Conservation (phyloP, 176 grass and related monocot genomes). For the Metroxylon sagu region DNA sequence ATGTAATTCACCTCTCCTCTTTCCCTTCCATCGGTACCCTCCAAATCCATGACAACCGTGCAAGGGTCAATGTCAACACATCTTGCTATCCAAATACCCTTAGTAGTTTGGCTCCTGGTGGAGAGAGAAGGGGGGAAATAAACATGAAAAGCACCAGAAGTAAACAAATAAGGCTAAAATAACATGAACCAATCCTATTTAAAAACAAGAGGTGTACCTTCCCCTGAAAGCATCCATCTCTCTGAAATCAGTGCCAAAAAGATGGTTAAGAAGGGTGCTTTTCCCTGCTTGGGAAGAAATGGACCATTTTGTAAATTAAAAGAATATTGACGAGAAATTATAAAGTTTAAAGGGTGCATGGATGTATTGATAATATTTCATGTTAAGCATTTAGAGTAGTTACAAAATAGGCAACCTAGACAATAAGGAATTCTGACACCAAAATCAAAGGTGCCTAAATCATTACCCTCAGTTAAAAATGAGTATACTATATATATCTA, state of each 20-base stretch:
- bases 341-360: too few relatives aligned
- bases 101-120: slow-evolving; percentile 71
- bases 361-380: too few relatives aligned
- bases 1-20: slow-evolving; percentile 53
- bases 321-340: too few relatives aligned
- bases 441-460: too few relatives aligned
- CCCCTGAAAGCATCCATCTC: slow-evolving; percentile 87
- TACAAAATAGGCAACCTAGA: too few relatives aligned
- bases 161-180: not conserved
- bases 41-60: slow-evolving; percentile 75
- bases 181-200: too few relatives aligned
- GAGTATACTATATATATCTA: too few relatives aligned
- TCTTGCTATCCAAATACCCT: slow-evolving; percentile 83
- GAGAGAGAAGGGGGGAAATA: slow-evolving; percentile 12
- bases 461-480: too few relatives aligned
- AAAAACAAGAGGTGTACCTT: slow-evolving; percentile 29
- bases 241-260: slow-evolving; percentile 65
- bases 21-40: slow-evolving; percentile 82
- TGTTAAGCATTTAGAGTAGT: too few relatives aligned
- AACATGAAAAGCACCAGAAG: not conserved
- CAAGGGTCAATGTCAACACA: slow-evolving; percentile 55
- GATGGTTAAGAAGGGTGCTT: slow-evolving; percentile 82
- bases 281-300: slow-evolving; percentile 40
- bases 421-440: too few relatives aligned
- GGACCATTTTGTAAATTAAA: not conserved